Base-by-base conservation (phyloP, 2,329 filamentous ascomycete genomes). In the Diaporthe vaccinii region DNA sequence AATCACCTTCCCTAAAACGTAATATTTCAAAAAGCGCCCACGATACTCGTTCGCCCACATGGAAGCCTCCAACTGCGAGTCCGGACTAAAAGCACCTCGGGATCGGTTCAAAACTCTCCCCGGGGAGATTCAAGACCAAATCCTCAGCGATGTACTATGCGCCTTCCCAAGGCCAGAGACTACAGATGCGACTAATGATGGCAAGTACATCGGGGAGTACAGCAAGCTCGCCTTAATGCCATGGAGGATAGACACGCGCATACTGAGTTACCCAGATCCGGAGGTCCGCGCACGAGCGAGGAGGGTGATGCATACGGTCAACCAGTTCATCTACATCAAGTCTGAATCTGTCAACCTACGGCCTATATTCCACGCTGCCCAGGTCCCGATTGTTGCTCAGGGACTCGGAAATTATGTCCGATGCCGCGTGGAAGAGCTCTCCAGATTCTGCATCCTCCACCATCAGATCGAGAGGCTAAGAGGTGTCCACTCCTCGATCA, bases 391-490 rank as follows among this genome's bases (percentile, higher is more conserved):
- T 46, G 39, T 31, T 17, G 25, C 15, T 10, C 5, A 12, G 59
- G 1, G 39, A 5, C 4, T 22, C n/a, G 31, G 57, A 39, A 2
- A 3, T 15, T 39, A 3, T 3, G 10, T 8, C 34, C 14, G 31
- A n/a, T 6, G 20, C n/a, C 15, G 15, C 1, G n/a, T 65, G 25
- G 59, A 39, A 39, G 20, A 14, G 34, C 31, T 65, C 39, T 46
- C 59, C 39, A 14, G 20, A 9, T 65, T 22, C 41, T 65, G 46
- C 41, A 14, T 46, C 25, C n/a, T 65, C 31, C 46, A 39, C 9
- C 59, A 65, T 65, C 39, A 46, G 17, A 65, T 65, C 15, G 59
- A 65, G 39, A 46, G 25, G 25, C 22, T 61, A 25, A 25, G 59
- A 44, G 7, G 25, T 5, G 10, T 14, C 36, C 9, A 8, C 3